A percentile compares a stretch with the other conserved stretches of the same genome.
These are phyloP conservation scores for Litsea cubeba DNA, from an alignment of 164 flowering plant species.

Conservation along the genomic window DNA sequence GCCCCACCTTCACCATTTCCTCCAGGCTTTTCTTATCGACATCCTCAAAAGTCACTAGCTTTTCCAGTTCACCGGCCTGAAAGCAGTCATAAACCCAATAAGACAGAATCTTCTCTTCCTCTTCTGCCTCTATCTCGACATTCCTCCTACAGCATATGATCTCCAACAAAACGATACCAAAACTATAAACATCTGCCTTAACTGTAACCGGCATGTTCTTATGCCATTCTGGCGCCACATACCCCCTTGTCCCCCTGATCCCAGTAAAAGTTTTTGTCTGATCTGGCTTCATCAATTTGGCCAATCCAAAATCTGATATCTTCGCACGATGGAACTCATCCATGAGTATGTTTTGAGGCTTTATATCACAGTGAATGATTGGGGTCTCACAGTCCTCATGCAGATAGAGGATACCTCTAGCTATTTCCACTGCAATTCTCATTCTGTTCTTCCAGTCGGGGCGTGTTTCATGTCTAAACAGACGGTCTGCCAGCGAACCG, in stretches of 20 bases:
- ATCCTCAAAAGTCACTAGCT: background rate
- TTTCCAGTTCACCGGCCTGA: background rate
- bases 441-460: constrained; percentile 14
- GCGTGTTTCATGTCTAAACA: constrained; percentile 5
- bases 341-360: constrained; percentile 25
- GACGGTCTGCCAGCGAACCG: constrained; percentile 14
- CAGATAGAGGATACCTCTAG: constrained; percentile 19
- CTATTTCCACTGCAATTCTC: constrained; percentile 18
- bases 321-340: constrained; percentile 6
- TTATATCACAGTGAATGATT: constrained; percentile 26
- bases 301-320: constrained; percentile 26
- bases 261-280: constrained; percentile 16
- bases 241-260: constrained; percentile 24
- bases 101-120: background rate
- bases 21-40: background rate
- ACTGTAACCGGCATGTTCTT: constrained; percentile 9
- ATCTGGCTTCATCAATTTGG: constrained; percentile 18
- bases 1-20: background rate
- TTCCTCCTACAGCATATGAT: background rate
- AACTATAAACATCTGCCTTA: constrained; percentile 1
- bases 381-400: constrained; percentile 21
- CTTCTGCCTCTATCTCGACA: background rate
- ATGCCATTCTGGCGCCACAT: constrained; percentile 28
- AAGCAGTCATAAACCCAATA: background rate
- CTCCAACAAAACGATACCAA: background rate